Evolutionary conservation across 805 yeast genomes (phyloP).

Genomic region (Yamadazyma akitaensis): DNA sequence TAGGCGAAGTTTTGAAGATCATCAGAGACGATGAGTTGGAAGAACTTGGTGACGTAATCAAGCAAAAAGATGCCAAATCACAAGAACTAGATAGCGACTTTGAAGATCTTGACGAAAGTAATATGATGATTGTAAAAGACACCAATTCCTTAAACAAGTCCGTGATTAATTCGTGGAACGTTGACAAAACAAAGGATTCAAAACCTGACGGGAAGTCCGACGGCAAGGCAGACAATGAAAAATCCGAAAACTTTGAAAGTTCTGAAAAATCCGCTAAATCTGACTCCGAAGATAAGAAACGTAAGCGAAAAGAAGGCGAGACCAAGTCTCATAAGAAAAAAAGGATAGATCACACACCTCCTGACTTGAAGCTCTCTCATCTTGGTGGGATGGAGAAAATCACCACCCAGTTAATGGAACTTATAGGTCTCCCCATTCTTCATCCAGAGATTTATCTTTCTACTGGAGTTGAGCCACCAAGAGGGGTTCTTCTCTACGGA

Average conservation of each 20-base stretch:
- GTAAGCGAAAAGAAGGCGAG: conserved; percentile 46
- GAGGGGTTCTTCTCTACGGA: conserved; percentile 92
- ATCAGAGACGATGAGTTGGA: conserved; percentile 60
- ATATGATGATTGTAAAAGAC: conserved; percentile 64
- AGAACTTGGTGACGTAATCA: conserved; percentile 44
- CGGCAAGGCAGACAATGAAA: not conserved
- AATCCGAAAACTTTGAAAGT: conserved; percentile 4
- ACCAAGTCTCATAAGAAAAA: conserved; percentile 28
- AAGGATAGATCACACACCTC: conserved; percentile 64
- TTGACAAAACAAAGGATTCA: not conserved
- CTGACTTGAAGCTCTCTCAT: conserved; percentile 62
- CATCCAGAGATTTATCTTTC: conserved; percentile 89
- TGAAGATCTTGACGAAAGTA: conserved; percentile 38
- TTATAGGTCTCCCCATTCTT: conserved; percentile 84
- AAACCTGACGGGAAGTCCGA: not conserved
- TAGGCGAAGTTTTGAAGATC: conserved; percentile 55
- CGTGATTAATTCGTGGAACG: conserved; percentile 67
- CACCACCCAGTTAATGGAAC: conserved; percentile 82
- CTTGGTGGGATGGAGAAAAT: conserved; percentile 88
- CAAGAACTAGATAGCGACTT: conserved; percentile 34
- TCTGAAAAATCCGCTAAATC: not conserved
- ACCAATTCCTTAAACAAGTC: conserved; percentile 71
- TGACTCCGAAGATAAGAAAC: conserved; percentile 31
- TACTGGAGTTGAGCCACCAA: conserved; percentile 92
- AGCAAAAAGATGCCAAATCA: conserved; percentile 11